Percentiles rank a stretch among this genome's conserved stretches.
These are phyloP conservation scores for Neurospora sublineolata DNA, from an alignment of 495 filamentous ascomycete genomes.

Conservation along the genomic window DNA sequence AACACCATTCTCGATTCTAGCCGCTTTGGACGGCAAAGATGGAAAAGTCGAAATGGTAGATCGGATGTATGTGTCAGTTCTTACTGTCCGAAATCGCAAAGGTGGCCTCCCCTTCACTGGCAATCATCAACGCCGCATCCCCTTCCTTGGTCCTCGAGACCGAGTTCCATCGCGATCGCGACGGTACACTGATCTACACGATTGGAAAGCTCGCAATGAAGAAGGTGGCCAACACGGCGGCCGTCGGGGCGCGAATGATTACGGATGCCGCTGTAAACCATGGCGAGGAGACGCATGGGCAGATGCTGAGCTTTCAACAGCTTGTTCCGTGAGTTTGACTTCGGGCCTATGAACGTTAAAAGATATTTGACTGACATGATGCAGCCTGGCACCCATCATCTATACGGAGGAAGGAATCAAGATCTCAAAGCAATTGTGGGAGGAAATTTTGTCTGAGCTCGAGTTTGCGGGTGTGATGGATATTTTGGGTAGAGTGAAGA, in stretches of 20 bases:
- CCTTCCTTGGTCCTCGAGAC: constrained; percentile 30
- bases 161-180: constrained; percentile 21
- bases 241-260: constrained; percentile 23
- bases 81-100: constrained; percentile 21
- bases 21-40: constrained; percentile 24
- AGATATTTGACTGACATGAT: background rate
- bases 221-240: constrained; percentile 16
- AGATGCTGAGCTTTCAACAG: constrained; percentile 25
- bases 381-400: background rate
- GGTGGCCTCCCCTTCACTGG: constrained; percentile 23
- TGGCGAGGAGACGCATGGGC: constrained; percentile 32
- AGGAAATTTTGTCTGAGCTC: constrained; percentile 32
- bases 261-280: constrained; percentile 26
- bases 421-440: constrained; percentile 21
- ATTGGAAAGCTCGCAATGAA: background rate
- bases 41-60: constrained; percentile 7
- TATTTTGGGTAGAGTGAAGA: constrained; percentile 3
- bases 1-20: constrained; percentile 18
- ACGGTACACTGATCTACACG: constrained; percentile 5
- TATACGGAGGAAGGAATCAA: constrained; percentile 27
- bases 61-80: constrained; percentile 20
- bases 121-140: constrained; percentile 32
- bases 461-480: constrained; percentile 21
- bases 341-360: background rate
- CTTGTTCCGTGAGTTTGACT: constrained; percentile 23